These are phyloP conservation scores for Euphorbia corollata DNA, from an alignment of 441 rosid species.

Conservation along the genomic window DNA sequence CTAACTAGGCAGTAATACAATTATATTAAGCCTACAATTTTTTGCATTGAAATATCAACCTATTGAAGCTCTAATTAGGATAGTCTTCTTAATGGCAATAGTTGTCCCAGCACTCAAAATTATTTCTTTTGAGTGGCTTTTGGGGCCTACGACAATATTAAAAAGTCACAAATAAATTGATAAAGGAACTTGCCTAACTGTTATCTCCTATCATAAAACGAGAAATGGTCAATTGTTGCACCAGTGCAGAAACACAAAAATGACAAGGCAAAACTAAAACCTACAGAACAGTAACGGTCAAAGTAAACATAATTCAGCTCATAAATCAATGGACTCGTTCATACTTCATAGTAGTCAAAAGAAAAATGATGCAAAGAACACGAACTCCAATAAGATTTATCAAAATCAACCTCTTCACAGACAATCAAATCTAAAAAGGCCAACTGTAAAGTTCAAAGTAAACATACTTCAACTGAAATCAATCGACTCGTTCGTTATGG, in stretches of 20 bases:
- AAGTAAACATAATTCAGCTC: neutral
- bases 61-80: neutral
- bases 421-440: neutral
- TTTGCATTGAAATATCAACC: conserved; percentile 1
- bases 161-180: neutral
- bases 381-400: neutral
- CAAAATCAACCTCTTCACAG: neutral
- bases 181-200: neutral
- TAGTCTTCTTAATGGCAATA: neutral
- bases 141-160: neutral
- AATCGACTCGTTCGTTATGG: no score
- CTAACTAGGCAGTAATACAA: neutral
- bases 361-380: neutral
- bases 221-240: neutral
- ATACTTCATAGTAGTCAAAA: neutral
- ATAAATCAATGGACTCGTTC: neutral
- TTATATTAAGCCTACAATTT: neutral
- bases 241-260: neutral
- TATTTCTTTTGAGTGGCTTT: neutral
- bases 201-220: neutral
- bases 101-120: neutral
- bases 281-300: neutral
- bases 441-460: neutral
- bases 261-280: neutral
- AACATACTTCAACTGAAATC: no score